Percentiles rank a stretch among this genome's conserved stretches.
phyloP scores from a whole-genome alignment of 108 stramenopile species.

The Cyclotella sp. region DNA sequence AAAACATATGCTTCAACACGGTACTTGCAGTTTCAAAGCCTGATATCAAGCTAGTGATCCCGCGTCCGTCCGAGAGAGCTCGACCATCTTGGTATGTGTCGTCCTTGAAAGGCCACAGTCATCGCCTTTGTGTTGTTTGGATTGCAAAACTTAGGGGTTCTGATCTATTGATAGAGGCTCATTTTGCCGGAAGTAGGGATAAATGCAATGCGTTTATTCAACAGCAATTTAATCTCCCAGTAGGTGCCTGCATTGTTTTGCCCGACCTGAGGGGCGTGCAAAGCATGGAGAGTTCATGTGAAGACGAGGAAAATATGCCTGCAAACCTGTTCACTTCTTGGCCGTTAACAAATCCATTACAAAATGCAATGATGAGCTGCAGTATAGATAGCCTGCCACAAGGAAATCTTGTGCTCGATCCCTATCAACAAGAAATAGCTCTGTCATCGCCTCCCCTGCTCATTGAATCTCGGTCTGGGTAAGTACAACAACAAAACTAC shows the following conservation, averaged over 20 bases:
- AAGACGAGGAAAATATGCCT: neutral
- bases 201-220: slow-evolving; percentile 33
- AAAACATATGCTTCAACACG: slow-evolving; percentile 34
- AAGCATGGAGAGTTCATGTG: neutral
- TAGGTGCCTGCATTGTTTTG: slow-evolving; percentile 15
- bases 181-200: slow-evolving; percentile 30
- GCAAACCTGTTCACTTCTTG: neutral
- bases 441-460: slow-evolving; percentile 2
- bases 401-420: slow-evolving; percentile 9
- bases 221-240: slow-evolving; percentile 5
- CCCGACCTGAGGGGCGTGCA: slow-evolving; percentile 16
- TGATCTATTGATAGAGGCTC: slow-evolving; percentile 31
- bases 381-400: slow-evolving; percentile 5
- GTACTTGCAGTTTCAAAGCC: slow-evolving; percentile 36
- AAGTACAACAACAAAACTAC: neutral
- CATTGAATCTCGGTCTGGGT: slow-evolving; percentile 19
- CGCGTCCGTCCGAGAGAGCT: neutral
- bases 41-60: neutral
- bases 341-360: slow-evolving; percentile 3
- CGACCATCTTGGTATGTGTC: slow-evolving; percentile 20
- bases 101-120: slow-evolving; percentile 11
- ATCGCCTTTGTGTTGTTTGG: slow-evolving; percentile 25
- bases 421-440: slow-evolving; percentile 9
- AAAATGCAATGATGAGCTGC: slow-evolving; percentile 13
- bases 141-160: slow-evolving; percentile 16